Conservation (phyloP, 2,329 filamentous ascomycete species). For the Alternaria arbusti region DNA sequence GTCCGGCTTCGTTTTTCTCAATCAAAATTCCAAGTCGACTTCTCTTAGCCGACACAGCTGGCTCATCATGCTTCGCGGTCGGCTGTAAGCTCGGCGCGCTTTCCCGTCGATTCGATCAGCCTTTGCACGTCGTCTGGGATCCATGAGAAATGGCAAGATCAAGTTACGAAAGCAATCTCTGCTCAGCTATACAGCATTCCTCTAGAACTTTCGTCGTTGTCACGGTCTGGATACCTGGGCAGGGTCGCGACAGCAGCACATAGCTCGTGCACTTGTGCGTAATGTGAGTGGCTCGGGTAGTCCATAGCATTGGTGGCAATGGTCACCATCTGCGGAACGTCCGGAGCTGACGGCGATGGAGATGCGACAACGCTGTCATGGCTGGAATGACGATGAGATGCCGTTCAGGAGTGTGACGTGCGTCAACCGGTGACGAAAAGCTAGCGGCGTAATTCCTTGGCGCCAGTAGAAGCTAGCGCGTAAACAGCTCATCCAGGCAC, state of each 20-base stretch:
- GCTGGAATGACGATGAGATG: neutral
- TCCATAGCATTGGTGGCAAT: neutral
- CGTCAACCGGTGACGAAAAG: slow-evolving; percentile 1
- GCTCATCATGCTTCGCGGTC: neutral
- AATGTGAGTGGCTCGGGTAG: neutral
- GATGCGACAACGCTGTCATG: neutral
- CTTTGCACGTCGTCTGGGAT: neutral
- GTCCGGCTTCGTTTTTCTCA: neutral
- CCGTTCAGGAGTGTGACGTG: neutral
- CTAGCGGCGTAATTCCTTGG: neutral
- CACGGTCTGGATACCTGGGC: neutral
- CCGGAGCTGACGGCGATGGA: neutral
- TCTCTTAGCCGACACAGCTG: neutral
- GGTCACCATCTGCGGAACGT: neutral
- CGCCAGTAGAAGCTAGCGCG: neutral
- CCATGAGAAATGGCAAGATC: neutral
- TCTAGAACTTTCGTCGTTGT: neutral
- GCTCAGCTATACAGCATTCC: too few relatives aligned
- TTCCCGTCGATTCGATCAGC: neutral
- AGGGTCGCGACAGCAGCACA: neutral
- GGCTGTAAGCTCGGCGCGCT: neutral
- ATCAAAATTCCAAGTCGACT: neutral
- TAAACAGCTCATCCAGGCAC: slow-evolving; percentile 22
- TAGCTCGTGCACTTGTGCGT: neutral
- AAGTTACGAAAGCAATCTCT: neutral